Evolutionary conservation across 768 basidiomycete genomes (phyloP).

Genomic region (Mycena belliarum): DNA sequence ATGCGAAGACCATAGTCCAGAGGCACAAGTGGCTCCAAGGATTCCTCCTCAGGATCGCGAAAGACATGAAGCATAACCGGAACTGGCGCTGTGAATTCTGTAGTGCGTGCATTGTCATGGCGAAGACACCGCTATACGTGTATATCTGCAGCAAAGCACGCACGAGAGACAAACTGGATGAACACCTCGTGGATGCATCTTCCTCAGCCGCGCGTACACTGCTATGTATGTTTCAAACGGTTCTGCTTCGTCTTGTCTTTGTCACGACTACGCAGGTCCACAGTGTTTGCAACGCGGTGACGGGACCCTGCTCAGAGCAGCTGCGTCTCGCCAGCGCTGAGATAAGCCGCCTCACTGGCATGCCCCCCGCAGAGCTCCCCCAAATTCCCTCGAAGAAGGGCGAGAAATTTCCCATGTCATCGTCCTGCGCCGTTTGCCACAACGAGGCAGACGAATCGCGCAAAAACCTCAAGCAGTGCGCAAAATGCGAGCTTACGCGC

Average conservation of each 20-base stretch:
- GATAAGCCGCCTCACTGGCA: background rate
- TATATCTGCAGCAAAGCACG: background rate
- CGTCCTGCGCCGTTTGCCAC: slow-evolving; percentile 12
- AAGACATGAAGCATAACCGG: slow-evolving; percentile 15
- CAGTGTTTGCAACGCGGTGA: slow-evolving; percentile 6
- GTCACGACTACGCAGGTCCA: slow-evolving; percentile 7
- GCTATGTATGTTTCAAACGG: slow-evolving; percentile 7
- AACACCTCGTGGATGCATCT: slow-evolving; percentile 11
- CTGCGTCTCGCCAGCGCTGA: background rate
- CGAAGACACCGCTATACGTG: no score
- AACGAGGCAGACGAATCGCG: background rate
- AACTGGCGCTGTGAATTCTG: slow-evolving; percentile 21
- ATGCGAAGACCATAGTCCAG: background rate
- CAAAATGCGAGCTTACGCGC: no score
- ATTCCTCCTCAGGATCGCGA: background rate
- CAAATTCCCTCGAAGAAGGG: background rate
- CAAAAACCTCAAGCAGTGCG: no score
- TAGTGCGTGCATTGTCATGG: no score
- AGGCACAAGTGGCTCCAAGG: background rate
- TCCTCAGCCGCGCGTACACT: background rate
- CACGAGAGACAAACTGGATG: slow-evolving; percentile 13
- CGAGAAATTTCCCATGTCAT: slow-evolving; percentile 5
- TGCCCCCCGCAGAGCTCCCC: background rate
- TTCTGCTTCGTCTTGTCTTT: background rate
- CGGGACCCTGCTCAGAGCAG: background rate